phyloP scores from a whole-genome alignment of 352 stramenopile genomes.

The Phytopythium boreale region DNA sequence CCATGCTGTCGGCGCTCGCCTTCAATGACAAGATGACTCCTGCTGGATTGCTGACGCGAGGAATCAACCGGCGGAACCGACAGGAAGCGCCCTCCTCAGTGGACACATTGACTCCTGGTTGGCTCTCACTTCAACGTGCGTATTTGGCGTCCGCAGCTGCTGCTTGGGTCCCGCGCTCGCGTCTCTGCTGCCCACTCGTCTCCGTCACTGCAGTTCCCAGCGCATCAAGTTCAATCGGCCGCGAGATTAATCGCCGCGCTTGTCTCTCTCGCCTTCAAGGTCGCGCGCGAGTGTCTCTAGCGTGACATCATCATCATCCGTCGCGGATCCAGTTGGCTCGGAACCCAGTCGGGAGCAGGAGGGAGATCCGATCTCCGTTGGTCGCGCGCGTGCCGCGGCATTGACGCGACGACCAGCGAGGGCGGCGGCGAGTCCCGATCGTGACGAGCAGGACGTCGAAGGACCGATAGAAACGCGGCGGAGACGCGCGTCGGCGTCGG shows the following conservation, averaged over 20 bases:
- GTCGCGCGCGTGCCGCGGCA: neutral
- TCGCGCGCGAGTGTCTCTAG: neutral
- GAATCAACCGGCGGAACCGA: no score
- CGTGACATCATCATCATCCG: no score
- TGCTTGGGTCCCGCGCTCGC: neutral
- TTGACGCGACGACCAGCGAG: slow-evolving; percentile 3
- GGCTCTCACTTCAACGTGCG: no score
- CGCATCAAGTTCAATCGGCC: neutral
- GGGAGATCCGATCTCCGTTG: no score
- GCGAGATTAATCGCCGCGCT: neutral
- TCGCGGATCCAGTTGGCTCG: no score
- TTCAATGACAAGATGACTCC: no score
- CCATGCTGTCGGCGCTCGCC: neutral
- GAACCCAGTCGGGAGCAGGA: no score
- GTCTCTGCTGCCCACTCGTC: neutral
- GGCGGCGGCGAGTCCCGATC: neutral
- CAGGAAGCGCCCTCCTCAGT: no score
- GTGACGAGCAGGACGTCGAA: neutral
- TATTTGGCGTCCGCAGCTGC: neutral
- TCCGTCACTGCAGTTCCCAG: no score
- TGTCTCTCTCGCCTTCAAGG: neutral
- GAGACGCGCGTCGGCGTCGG: neutral
- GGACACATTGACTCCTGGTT: no score
- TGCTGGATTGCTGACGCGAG: no score
- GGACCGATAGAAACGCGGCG: neutral